Evolutionary conservation across 2,329 filamentous ascomycete genomes (phyloP), one percentile per base, ranked within the genome.

Genomic region (Karstenula rhodostoma): DNA sequence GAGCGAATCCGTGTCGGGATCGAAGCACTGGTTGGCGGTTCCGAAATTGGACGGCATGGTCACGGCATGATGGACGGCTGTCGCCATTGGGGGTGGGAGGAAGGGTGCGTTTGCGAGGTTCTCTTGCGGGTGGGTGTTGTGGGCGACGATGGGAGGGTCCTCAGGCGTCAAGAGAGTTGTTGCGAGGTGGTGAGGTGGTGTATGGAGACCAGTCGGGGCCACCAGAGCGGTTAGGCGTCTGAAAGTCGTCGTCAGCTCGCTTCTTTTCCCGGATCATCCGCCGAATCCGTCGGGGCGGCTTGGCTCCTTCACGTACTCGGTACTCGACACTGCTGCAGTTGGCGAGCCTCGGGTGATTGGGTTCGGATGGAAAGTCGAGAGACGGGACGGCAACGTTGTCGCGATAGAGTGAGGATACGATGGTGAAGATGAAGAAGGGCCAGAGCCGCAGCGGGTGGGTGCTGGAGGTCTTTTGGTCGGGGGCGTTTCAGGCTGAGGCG

Each of bases 1-100:
- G 70, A 78, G 79, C 13, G 67, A 67, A 42, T 78, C 77, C 35
- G 78, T 71, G 58, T 81, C 78, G 22, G 77, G 75, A 60, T 79
- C 77, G 63, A 77, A 63, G 63, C 77, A 79, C 66, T 79, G 77
- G 63, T 69, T 77, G 55, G 63, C 58, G 40, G 35, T 55, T 43
- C 19, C 44, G 68, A 73, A 77, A 54, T 73, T 63, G 58, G 71
- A 67, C 40, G 74, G 68, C 74, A 77, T 77, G 51, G 70, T 73
- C 69, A 77, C 72, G 52, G 72, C 71, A 64, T 72, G 65, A 50
- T 75, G 72, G 59, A 77, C 69, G 63, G 74, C 73, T 60, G 74
- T 75, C 61, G 74, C 74, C 74, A 77, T 77, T 63, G 61, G 61
- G 62, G 51, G 51, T n/a, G n/a, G n/a, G n/a, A n/a, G n/a, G n/a